A percentile compares a stretch with the other conserved stretches of the same genome.
Evolutionary conservation across 768 basidiomycete genomes (phyloP).

Genomic region (Calocybe indica): DNA sequence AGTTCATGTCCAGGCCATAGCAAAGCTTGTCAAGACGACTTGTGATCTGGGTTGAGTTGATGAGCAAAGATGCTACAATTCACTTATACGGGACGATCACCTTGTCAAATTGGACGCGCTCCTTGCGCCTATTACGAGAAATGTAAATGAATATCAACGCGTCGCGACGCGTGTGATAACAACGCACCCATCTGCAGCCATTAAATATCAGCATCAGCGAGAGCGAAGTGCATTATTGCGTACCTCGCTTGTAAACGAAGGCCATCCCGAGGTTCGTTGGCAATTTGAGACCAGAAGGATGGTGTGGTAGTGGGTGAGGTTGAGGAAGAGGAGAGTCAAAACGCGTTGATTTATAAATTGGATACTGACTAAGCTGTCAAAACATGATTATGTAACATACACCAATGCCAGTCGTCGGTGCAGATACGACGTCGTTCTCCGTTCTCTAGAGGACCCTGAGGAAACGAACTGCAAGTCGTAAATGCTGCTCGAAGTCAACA

Average conservation of each 20-base stretch:
- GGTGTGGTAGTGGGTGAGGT: conserved; percentile 13
- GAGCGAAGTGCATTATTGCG: conserved; percentile 9
- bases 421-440: too few relatives aligned
- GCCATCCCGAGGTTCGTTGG: conserved; percentile 18
- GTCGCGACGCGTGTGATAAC: conserved; percentile 25
- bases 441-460: conserved; percentile 6
- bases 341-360: conserved; percentile 22
- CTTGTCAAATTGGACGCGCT: conserved; percentile 92
- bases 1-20: conserved; percentile 90
- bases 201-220: conserved; percentile 4
- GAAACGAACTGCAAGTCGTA: not conserved
- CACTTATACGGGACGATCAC: conserved; percentile 29
- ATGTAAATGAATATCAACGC: conserved; percentile 19
- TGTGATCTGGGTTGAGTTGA: conserved; percentile 55
- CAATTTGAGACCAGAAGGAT: conserved; percentile 1
- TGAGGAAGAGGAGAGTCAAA: conserved; percentile 17
- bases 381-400: conserved; percentile 6
- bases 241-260: conserved; percentile 37
- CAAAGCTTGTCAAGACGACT: conserved; percentile 85
- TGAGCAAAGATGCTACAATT: conserved; percentile 4
- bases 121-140: conserved; percentile 60
- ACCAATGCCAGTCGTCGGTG: not conserved
- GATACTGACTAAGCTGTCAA: conserved; percentile 24
- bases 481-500: conserved; percentile 1
- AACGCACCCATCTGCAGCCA: conserved; percentile 40